Conservation (phyloP, 768 basidiomycete genomes). For the Stropharia rugosoannulata region DNA sequence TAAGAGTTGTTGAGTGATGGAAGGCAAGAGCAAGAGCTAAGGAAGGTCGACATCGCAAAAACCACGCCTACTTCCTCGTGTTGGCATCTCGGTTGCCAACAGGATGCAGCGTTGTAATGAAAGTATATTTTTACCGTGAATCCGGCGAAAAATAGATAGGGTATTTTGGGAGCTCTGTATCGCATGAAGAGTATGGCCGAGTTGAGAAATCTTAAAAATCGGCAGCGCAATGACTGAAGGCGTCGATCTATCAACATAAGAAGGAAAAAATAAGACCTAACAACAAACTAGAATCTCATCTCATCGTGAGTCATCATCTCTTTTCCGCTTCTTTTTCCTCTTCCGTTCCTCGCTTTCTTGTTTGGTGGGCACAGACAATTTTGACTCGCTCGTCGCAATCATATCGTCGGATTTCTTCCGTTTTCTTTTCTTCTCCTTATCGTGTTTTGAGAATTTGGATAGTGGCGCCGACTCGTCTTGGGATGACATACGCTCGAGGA, state of each 20-base stretch:
- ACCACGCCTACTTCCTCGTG: constrained; percentile 7
- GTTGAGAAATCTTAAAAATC: background rate
- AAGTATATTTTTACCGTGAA: background rate
- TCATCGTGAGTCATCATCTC: background rate
- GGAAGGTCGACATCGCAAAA: background rate
- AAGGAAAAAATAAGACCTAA: background rate
- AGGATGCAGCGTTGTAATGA: background rate
- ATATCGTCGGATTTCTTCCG: background rate
- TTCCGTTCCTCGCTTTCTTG: background rate
- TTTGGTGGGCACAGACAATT: background rate
- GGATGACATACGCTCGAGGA: background rate
- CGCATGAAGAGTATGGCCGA: background rate
- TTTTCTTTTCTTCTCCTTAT: background rate
- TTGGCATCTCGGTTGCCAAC: background rate
- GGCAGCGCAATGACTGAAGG: background rate
- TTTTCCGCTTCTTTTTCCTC: constrained; percentile 9
- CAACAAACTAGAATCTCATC: background rate
- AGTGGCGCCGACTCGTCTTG: background rate
- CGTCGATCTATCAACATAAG: background rate
- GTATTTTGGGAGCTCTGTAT: too few species aligned
- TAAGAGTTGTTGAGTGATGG: background rate
- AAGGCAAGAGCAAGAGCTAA: background rate
- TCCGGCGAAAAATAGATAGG: background rate
- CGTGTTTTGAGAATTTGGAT: constrained; percentile 1
- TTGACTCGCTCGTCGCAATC: background rate